Percentiles rank a stretch among this genome's conserved stretches.
phyloP scores from a whole-genome alignment of 306 rosid genomes.

The Citrullus amarus region DNA sequence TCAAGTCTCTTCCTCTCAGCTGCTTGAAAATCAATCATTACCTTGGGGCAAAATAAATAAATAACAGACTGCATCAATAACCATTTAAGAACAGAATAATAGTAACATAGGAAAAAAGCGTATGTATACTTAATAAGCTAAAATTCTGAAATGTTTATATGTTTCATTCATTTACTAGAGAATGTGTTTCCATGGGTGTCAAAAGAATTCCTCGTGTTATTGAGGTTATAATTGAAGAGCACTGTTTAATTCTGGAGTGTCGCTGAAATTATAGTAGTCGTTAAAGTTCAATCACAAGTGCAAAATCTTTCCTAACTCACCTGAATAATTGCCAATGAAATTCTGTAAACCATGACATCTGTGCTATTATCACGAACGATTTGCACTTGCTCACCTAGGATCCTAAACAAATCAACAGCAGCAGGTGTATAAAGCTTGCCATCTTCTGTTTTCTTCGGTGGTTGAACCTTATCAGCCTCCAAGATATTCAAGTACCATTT shows the following conservation, averaged over 20 bases:
- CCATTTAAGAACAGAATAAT: background rate
- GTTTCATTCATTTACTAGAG: background rate
- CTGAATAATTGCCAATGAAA: constrained; percentile 92
- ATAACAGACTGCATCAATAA: background rate
- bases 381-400: constrained; percentile 97
- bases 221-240: background rate
- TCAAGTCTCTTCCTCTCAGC: constrained; percentile 80
- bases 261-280: background rate
- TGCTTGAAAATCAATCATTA: constrained; percentile 96
- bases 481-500: constrained; percentile 98
- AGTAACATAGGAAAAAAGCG: background rate
- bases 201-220: background rate
- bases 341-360: constrained; percentile 89
- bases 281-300: background rate
- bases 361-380: constrained; percentile 97
- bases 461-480: constrained; percentile 94
- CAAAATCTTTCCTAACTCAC: constrained; percentile 17
- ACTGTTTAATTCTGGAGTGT: background rate
- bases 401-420: constrained; percentile 94
- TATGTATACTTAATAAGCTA: background rate
- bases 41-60: constrained; percentile 22
- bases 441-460: constrained; percentile 93
- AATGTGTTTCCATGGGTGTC: background rate
- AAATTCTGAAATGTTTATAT: background rate
- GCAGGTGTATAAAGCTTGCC: constrained; percentile 97